Percentiles rank a stretch among this genome's conserved stretches.
Evolutionary conservation across 2,329 filamentous ascomycete species (phyloP).

Genomic region (Neoarthrinium moseri): DNA sequence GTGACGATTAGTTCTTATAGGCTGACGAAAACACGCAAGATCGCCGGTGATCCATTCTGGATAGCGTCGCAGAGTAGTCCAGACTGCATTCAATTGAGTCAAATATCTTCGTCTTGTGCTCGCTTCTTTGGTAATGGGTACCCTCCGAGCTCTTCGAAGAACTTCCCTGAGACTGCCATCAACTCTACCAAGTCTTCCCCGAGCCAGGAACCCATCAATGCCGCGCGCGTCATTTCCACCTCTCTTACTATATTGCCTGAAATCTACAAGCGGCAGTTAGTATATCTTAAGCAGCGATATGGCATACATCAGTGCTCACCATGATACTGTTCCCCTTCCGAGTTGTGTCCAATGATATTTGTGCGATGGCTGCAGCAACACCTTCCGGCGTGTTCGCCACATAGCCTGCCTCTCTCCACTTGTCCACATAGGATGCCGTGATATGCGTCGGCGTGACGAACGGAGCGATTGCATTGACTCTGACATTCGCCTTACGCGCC

Average conservation of each 20-base stretch:
- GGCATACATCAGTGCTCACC: constrained; percentile 15
- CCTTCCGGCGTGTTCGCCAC: constrained; percentile 36
- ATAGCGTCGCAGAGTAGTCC: no score
- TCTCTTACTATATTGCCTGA: not conserved
- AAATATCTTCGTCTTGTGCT: no score
- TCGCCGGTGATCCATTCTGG: no score
- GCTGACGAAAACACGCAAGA: no score
- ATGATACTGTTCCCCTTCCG: constrained; percentile 25
- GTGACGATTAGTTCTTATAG: no score
- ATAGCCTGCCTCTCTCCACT: constrained; percentile 33
- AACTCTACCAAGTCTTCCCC: not conserved
- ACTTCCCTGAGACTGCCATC: not conserved
- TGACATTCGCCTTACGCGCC: constrained; percentile 29
- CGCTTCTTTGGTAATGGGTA: not conserved
- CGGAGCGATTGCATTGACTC: constrained; percentile 41
- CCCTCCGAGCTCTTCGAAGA: not conserved
- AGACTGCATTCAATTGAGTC: no score
- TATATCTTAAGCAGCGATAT: no score
- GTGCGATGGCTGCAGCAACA: constrained; percentile 36
- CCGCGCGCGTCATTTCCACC: not conserved
- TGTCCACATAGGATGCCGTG: constrained; percentile 33
- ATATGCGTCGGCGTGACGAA: constrained; percentile 43
- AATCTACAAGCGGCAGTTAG: not conserved
- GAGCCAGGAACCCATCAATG: not conserved
- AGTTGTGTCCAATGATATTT: constrained; percentile 29